Conservation (phyloP, 108 stramenopile species). For the Cyclotella baltica region DNA sequence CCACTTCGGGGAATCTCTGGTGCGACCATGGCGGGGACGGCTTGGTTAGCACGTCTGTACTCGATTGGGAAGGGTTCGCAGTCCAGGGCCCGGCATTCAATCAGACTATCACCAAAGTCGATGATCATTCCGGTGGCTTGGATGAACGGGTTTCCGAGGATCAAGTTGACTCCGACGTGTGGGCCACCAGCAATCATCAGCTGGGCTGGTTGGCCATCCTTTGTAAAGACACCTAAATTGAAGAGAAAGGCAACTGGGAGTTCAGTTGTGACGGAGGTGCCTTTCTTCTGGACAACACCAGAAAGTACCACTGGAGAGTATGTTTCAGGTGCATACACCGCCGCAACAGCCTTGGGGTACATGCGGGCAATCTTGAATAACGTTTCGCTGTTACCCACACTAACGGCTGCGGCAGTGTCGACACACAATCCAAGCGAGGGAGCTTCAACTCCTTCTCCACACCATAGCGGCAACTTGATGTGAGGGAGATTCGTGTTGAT, state of each 20-base stretch:
- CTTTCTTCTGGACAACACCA: neutral
- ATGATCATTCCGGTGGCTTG: neutral
- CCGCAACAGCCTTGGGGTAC: neutral
- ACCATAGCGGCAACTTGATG: neutral
- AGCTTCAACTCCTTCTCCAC: neutral
- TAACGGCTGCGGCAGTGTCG: constrained; percentile 16
- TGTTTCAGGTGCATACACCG: neutral
- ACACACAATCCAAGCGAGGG: neutral
- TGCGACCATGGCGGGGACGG: too few relatives aligned
- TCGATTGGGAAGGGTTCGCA: constrained; percentile 3
- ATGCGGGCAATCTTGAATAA: neutral
- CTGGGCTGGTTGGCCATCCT: too few relatives aligned
- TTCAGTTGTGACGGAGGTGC: too few relatives aligned
- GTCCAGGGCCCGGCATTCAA: constrained; percentile 1
- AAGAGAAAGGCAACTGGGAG: constrained; percentile 11
- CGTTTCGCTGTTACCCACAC: neutral
- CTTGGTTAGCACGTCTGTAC: neutral
- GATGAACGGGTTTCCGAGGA: constrained; percentile 18
- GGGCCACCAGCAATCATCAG: constrained; percentile 1
- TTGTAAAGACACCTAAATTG: too few relatives aligned
- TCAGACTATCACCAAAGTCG: constrained; percentile 4
- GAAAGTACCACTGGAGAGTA: constrained; percentile 1
- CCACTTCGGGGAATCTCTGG: too few relatives aligned
- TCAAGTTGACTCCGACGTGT: constrained; percentile 7
- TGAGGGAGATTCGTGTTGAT: constrained; percentile 8